phyloP scores from a whole-genome alignment of 371 early-diverging fungal species.

The Apophysomyces elegans region DNA sequence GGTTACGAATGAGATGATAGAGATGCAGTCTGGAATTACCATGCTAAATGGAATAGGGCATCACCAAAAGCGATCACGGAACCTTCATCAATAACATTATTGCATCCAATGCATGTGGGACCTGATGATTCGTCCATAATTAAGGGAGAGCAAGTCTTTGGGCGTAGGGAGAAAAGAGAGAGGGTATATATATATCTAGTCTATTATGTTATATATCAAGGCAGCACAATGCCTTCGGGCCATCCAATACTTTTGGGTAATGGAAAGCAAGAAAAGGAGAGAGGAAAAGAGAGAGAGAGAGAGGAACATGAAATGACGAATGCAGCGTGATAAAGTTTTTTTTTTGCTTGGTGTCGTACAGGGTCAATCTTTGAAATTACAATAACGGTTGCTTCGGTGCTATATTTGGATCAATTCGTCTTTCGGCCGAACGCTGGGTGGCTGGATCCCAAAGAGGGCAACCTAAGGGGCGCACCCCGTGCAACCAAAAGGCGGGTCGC shows the following conservation, averaged over 20 bases:
- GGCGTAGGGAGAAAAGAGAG: not conserved
- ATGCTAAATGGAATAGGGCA: constrained; percentile 77
- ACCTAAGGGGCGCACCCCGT: not conserved
- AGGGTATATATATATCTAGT: not conserved
- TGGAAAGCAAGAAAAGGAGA: constrained; percentile 12
- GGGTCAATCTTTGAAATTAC: constrained; percentile 6
- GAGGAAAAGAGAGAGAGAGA: constrained; percentile 9
- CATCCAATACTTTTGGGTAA: constrained; percentile 71
- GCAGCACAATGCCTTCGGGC: constrained; percentile 50
- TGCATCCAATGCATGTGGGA: constrained; percentile 72
- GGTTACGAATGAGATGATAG: not conserved
- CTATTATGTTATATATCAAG: not conserved
- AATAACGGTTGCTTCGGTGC: constrained; percentile 8
- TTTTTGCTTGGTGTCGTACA: constrained; percentile 3
- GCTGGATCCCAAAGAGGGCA: constrained; percentile 11
- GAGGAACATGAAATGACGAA: constrained; percentile 10
- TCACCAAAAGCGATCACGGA: constrained; percentile 82
- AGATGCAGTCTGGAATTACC: constrained; percentile 48
- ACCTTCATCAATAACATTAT: constrained; percentile 71
- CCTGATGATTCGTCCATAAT: constrained; percentile 24
- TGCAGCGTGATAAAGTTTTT: constrained; percentile 9
- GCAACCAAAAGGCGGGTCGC: not conserved
- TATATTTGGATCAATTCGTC: constrained; percentile 11
- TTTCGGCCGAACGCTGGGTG: constrained; percentile 4
- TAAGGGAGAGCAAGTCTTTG: not conserved